Evolutionary conservation across 192 early-diverging fungal species (phyloP), one percentile per base, ranked within the genome.

Genomic region (Umbelopsis sp.): DNA sequence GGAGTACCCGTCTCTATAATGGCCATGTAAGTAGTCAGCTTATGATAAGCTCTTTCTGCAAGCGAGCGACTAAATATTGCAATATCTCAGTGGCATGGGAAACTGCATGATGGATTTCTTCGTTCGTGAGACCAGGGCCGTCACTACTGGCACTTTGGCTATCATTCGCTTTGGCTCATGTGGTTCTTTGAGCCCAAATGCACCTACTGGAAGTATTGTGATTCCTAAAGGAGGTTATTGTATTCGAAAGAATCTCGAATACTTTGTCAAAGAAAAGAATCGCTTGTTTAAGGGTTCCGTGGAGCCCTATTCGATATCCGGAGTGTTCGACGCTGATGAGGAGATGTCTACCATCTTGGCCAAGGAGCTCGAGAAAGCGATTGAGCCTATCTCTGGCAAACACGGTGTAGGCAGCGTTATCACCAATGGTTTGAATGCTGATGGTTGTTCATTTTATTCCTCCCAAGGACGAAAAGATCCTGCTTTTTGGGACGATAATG

Each of bases 61-160:
- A 25, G 22, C 16, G 45, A 12, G n/a, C 18, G n/a, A 47, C 44
- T 70, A 53, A 37, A 61, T 58, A 41, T 2, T 53, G 21, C 48
- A 66, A n/a, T 21, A 61, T 41, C 49, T 35, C 55, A 73, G 67
- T 80, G 81, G 82, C 10, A 84, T 84, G 88, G 96, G 96, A 18
- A 75, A 86, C 18, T 78, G 90, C 3, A 95, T 94, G 90, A 93
- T 93, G 88, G 96, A 97, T 76, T 93, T 97, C 68, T 91, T 97
- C 71, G 87, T 97, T 18, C 86, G 96, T 22, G 96, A 98, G 77
- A 83, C 86, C 22, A 85, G 96, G 46, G 91, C 92, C 44, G 88
- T 94, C 5, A 86, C 89, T 7, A 72, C 85, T 12, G 96, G 96
- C 0, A 90, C 91, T 3, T 67, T 98, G 71, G 71, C 82, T 15